These are phyloP conservation scores for Hemileia vastatrix DNA, from an alignment of 1,284 basidiomycete species.

Conservation along the genomic window DNA sequence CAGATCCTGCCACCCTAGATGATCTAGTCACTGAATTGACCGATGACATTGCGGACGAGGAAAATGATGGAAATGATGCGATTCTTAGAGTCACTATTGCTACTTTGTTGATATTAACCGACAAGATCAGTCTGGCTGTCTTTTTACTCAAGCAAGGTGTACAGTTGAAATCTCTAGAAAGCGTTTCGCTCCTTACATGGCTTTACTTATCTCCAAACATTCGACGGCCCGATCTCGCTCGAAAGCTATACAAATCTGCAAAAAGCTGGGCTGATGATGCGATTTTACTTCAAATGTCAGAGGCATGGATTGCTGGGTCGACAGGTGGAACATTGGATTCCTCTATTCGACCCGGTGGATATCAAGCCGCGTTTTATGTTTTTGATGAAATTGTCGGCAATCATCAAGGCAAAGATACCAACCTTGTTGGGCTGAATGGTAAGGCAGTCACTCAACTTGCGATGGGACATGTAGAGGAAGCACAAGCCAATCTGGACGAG, in stretches of 20 bases:
- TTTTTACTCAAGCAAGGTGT: constrained; percentile 21
- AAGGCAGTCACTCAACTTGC: constrained; percentile 74
- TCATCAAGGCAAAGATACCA: constrained; percentile 59
- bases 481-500: constrained; percentile 72
- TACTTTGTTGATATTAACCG: constrained; percentile 4
- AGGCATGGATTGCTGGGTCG: constrained; percentile 72
- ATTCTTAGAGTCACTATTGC: constrained; percentile 13
- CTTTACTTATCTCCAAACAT: constrained; percentile 63
- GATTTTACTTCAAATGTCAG: constrained; percentile 74
- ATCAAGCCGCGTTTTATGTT: constrained; percentile 61
- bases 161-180: constrained; percentile 41
- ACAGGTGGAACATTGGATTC: constrained; percentile 52
- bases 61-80: constrained; percentile 13
- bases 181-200: constrained; percentile 69
- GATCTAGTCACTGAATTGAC: constrained; percentile 10
- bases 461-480: constrained; percentile 67
- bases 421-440: constrained; percentile 61
- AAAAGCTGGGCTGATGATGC: constrained; percentile 81
- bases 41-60: constrained; percentile 19
- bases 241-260: constrained; percentile 66
- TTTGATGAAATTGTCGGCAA: constrained; percentile 84
- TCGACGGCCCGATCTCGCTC: constrained; percentile 72
- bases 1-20: neutral
- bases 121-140: constrained; percentile 8
- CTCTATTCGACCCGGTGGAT: constrained; percentile 32